Base-by-base conservation (phyloP, 2,329 filamentous ascomycete genomes). In the Penicillium expansum region DNA sequence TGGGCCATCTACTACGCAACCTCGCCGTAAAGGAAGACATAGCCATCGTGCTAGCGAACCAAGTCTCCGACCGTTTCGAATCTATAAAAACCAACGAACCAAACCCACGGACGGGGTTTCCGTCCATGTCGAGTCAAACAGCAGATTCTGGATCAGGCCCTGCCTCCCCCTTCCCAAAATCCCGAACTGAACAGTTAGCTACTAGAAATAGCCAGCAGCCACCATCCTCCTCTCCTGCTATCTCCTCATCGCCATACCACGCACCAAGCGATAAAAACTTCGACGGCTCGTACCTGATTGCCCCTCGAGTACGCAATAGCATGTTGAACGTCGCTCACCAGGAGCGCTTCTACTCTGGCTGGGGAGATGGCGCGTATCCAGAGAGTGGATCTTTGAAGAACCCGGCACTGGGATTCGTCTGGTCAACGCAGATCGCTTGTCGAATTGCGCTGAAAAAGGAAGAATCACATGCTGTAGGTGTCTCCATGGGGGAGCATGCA, bases 341-440 rank as follows among this genome's bases (percentile, higher is more conserved):
- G 74, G 91, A 97, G 72, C 84, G 90, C 42, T 97, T 92, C 85
- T 96, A 97, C 76, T 95, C 92, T 4, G 92, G 94, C 61, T 97
- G 94, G 93, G 92, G 93, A 22, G 90, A 96, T 71, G 81, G 86
- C 55, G 77, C 20, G 8, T 59, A 62, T 16, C 60, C 57, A 27
- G 52, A 65, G 1, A 57, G 55, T 13, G 56, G 52, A 76, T 88
- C 70, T 2, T 62, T 64, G 54, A 97, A 97, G 76, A 96, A 90
- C 0, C 93, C 93, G 0, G 90, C 90, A 7, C 76, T 97, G 24
- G 93, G 93, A 0, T 81, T 96, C 8, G 88, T 95, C 11, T 97
- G 93, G 93, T 87, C 91, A 3, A 93, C 92, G 30, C 92, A 97
- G 77, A 86, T 97, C 48, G 86, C 90, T 1, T 87, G 87, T 65